Evolutionary conservation across 2,329 filamentous ascomycete species (phyloP).

Genomic region (Pseudocercospora pini-densiflorae): DNA sequence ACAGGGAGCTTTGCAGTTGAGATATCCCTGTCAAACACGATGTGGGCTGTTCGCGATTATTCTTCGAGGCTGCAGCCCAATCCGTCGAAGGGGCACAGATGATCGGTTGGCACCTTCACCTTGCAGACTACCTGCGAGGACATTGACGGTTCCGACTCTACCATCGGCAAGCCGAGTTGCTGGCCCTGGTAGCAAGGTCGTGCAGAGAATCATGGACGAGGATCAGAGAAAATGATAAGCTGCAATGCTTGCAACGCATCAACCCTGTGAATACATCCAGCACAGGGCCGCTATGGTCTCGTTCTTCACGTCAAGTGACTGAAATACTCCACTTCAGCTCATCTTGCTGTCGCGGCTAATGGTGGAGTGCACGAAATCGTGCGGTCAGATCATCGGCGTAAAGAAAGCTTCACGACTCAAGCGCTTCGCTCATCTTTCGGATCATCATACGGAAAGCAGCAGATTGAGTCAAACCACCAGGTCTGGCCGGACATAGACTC

Average conservation of each 20-base stretch:
- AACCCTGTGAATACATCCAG: not conserved
- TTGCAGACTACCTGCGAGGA: not conserved
- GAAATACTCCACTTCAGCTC: not conserved
- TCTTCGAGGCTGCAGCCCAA: not conserved
- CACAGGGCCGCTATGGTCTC: not conserved
- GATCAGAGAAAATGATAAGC: not conserved
- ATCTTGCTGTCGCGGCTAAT: not conserved
- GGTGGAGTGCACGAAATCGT: not conserved
- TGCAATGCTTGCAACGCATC: constrained; percentile 5
- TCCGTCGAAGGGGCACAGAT: not conserved
- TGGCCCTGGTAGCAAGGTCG: not conserved
- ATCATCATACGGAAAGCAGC: not conserved
- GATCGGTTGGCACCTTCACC: not conserved
- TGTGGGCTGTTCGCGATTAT: not conserved
- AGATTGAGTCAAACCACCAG: not conserved
- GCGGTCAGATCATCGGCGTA: not conserved
- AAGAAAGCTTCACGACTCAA: not conserved
- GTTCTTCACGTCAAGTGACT: not conserved
- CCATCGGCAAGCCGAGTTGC: constrained; percentile 2
- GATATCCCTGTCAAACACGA: not conserved
- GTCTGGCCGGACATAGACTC: not conserved
- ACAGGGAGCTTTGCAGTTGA: not conserved
- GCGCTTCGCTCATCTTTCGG: not conserved
- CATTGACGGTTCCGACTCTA: not conserved
- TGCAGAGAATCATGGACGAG: not conserved